Evolutionary conservation across 495 filamentous ascomycete species (phyloP), one percentile per base, ranked within the genome.

Genomic region (Aspergillus nanangensis): DNA sequence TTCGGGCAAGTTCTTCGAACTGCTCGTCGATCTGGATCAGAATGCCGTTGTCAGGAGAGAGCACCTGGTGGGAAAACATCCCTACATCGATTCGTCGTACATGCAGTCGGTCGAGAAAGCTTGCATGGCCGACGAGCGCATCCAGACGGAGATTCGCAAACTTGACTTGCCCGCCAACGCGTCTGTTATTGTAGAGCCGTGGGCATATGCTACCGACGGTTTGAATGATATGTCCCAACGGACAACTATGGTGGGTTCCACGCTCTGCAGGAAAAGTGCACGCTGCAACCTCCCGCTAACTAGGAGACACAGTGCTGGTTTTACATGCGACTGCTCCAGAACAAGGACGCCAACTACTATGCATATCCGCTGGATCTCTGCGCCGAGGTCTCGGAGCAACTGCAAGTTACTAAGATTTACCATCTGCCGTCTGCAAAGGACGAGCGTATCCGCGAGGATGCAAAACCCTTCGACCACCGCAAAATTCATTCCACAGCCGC

Each of bases 331-430:
- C 42, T 58, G 1, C 14, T 51, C 3, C 48, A 57, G 7, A 40
- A 61, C n/a, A 45, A 35, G 0, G 66, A 71, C 15, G 56, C 57
- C 24, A 91, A 90, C 52, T 81, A 88, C 56, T 94, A 94, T 61
- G 81, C 87, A 1, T 81, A 86, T 41, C 88, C 88, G 0, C 70
- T 93, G 4, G 38, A 83, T 83, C 45, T 89, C 70, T 44, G 82
- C 1, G 83, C 88, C 7, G 67, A 91, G 24, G 75, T 81, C 41
- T 75, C 78, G 0, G 74, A 73, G n/a, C n/a, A n/a, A 9, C 69
- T 78, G 55, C 74, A 79, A 40, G 79, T 90, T 1, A 78, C 57
- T 24, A 63, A 67, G 20, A 58, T 77, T 23, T 62, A 68, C 45
- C 9, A 36, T 52, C 5, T 21, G 56, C 24, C 5, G 25, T n/a